phyloP scores from a whole-genome alignment of 768 basidiomycete genomes.

The Sarcodon sp. region DNA sequence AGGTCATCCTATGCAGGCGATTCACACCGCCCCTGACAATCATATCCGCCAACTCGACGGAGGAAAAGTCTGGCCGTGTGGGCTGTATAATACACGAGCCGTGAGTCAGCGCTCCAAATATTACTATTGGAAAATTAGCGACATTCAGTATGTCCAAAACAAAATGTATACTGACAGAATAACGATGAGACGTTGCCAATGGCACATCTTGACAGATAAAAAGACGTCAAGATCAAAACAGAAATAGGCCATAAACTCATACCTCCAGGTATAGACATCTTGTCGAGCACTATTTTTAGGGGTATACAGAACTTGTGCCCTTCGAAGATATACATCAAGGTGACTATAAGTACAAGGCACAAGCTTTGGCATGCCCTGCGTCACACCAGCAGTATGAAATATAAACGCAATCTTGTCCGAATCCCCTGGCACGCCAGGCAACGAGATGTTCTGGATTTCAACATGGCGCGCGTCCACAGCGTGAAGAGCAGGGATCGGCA shows the following conservation, averaged over 20 bases:
- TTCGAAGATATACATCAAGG: constrained; percentile 41
- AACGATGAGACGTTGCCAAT: constrained; percentile 58
- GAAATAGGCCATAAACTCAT: constrained; percentile 2
- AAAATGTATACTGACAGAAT: no score
- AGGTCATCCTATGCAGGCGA: constrained; percentile 55
- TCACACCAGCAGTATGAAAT: constrained; percentile 68
- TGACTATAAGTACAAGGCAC: constrained; percentile 54
- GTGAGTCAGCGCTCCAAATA: constrained; percentile 54
- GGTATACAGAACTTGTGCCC: constrained; percentile 35
- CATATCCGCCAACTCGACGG: constrained; percentile 60
- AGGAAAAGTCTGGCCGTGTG: constrained; percentile 41
- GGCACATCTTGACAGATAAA: constrained; percentile 40
- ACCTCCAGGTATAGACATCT: constrained; percentile 61
- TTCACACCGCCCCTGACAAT: constrained; percentile 48
- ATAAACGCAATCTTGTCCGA: constrained; percentile 37
- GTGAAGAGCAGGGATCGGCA: neutral
- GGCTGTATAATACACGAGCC: constrained; percentile 60
- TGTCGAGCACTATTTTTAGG: constrained; percentile 37
- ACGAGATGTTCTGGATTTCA: constrained; percentile 5
- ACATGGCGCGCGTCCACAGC: neutral
- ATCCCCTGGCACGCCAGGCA: constrained; percentile 9
- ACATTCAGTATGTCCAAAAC: constrained; percentile 23
- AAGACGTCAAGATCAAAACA: constrained; percentile 19
- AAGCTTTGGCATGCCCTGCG: constrained; percentile 65
- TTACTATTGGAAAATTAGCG: constrained; percentile 47